phyloP scores from a whole-genome alignment of 225 moss, liverwort and hornwort genomes.

The Marchantia polymorpha region DNA sequence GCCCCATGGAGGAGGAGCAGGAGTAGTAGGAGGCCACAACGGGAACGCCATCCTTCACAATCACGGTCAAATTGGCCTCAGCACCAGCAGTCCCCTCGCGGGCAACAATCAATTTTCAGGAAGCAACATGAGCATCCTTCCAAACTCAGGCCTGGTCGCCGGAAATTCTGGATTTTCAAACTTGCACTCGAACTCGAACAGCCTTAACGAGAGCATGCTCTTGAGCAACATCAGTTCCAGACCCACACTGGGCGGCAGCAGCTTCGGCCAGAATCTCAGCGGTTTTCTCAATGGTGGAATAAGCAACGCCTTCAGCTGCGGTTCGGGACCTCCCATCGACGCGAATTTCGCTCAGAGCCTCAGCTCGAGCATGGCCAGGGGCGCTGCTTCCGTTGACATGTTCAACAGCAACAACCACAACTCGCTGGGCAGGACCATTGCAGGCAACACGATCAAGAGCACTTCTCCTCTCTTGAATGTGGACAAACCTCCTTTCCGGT shows the following conservation, averaged over 20 bases:
- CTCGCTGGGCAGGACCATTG: not conserved
- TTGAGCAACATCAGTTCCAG: constrained; percentile 6
- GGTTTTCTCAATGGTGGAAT: constrained; percentile 6
- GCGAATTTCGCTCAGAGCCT: constrained; percentile 5
- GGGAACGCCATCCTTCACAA: constrained; percentile 1
- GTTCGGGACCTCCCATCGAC: not conserved
- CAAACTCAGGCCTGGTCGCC: not conserved
- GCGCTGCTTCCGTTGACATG: not conserved
- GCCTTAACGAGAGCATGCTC: not conserved
- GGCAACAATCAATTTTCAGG: not conserved
- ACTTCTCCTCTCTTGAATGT: not conserved
- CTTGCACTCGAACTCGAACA: constrained; percentile 4
- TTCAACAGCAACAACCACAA: not conserved
- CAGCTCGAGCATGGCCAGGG: constrained; percentile 1
- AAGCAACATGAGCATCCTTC: not conserved
- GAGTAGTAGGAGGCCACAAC: not conserved
- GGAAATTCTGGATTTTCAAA: constrained; percentile 8
- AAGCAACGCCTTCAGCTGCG: not conserved
- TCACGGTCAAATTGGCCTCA: not conserved
- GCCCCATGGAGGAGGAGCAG: not conserved
- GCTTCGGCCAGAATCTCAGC: not conserved
- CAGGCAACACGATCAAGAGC: not conserved
- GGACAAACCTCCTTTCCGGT: not conserved
- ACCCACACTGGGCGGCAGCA: not conserved
- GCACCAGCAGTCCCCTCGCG: not conserved